Percentiles rank a stretch among this genome's conserved stretches.
These are phyloP conservation scores for Fusarium solani-melongenae DNA, from an alignment of 2,329 filamentous ascomycete species.

Conservation along the genomic window DNA sequence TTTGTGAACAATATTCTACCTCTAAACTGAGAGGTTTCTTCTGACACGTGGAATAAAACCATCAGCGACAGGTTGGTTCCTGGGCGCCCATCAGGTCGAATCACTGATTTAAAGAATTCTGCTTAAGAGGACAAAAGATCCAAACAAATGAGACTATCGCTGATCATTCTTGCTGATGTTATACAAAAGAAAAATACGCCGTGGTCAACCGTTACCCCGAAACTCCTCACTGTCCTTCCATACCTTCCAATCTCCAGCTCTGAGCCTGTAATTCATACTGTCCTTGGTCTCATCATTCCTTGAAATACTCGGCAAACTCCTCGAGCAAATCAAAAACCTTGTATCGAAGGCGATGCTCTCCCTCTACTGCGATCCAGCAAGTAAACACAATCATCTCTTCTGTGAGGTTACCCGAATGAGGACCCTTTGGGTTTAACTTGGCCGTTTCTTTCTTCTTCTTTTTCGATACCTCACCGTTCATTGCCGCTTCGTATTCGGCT, in stretches of 20 bases:
- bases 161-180: not conserved
- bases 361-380: conserved; percentile 15
- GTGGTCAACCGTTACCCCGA: not conserved
- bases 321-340: conserved; percentile 15
- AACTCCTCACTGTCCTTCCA: not conserved
- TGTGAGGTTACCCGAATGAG: not conserved
- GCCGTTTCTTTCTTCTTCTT: not conserved
- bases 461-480: not conserved
- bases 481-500: not conserved
- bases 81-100: too few relatives aligned
- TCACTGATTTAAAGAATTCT: too few relatives aligned
- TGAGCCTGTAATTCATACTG: not conserved
- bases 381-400: conserved; percentile 21
- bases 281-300: not conserved
- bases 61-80: too few relatives aligned
- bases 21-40: not conserved
- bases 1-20: not conserved
- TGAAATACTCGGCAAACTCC: conserved; percentile 17
- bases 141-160: too few relatives aligned
- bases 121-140: too few relatives aligned
- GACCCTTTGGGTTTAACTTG: not conserved
- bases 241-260: not conserved
- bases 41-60: too few relatives aligned
- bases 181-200: not conserved
- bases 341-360: conserved; percentile 15